Evolutionary conservation across 345 rosid genomes (phyloP).

Genomic region (Citrus unshiu): DNA sequence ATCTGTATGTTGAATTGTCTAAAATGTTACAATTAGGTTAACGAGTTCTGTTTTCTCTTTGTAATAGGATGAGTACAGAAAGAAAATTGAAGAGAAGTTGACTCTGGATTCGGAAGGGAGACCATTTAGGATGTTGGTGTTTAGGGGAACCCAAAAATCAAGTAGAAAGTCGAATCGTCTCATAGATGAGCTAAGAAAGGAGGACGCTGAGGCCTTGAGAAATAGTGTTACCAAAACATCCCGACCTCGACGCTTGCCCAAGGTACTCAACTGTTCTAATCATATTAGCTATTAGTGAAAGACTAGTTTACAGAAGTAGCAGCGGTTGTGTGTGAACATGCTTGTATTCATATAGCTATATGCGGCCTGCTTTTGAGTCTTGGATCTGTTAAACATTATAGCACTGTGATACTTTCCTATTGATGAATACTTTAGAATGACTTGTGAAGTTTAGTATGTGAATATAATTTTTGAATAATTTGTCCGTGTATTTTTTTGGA

Average conservation of each 20-base stretch:
- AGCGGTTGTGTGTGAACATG: background rate
- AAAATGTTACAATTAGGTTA: background rate
- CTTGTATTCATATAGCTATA: background rate
- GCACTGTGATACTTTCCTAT: background rate
- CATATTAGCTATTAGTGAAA: background rate
- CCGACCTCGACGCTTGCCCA: constrained; percentile 28
- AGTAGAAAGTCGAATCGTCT: constrained; percentile 19
- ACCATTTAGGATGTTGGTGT: constrained; percentile 47
- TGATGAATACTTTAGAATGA: background rate
- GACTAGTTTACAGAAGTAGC: background rate
- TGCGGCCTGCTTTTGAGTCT: background rate
- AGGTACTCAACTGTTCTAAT: constrained; percentile 14
- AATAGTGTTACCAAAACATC: background rate
- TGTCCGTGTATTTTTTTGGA: background rate
- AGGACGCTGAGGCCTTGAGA: constrained; percentile 18
- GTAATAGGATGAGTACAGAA: constrained; percentile 31
- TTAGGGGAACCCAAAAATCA: constrained; percentile 52
- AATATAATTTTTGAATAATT: background rate
- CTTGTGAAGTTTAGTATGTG: background rate
- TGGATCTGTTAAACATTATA: background rate
- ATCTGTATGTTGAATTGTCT: background rate
- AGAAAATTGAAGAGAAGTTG: constrained; percentile 30
- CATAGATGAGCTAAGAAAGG: constrained; percentile 37
- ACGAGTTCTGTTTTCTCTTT: background rate
- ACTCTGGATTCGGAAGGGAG: constrained; percentile 41